Base-by-base conservation (phyloP, 768 basidiomycete genomes). In the Calocybe gangraenosa region DNA sequence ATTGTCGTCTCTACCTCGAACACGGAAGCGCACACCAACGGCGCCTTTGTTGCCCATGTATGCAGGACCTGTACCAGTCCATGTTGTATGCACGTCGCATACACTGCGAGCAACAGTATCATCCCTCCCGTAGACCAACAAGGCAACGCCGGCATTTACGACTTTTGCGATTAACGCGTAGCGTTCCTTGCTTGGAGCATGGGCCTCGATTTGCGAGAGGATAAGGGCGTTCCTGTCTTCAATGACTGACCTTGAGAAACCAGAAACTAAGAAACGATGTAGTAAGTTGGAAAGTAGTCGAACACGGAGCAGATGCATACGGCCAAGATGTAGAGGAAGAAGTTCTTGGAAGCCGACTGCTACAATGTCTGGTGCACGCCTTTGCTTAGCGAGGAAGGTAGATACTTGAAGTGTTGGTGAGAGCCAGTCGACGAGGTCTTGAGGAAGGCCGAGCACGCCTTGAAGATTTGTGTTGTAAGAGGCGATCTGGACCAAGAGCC, bases 1-100 rank as follows among this genome's bases (percentile, higher is more conserved):
- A 11, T 11, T 11, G 37, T 69, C 65, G 7, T 74, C 78, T 22
- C 67, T 62, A 7, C 68, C 71, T n/a, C 72, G 64, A 17, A 93
- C 72, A 39, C 85, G 79, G 63, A 98, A 84, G 32, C 94, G 76
- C 33, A 92, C 73, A 11, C 87, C 93, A 2, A 96, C 92, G 0
- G 91, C 94, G 20, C 92, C 92, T 65, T 98, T 98, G 68, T 99
- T 96, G 5, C 89, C 91, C 88, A 96, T 88, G 53, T 78, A 82
- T 13, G 62, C 75, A 25, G 79, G 82, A 4, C 84, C 85, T 48
- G 70, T 75, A 6, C 88, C 85, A 0, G 83, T 87, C 82, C 88
- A 85, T 45, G 78, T 69, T 37, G 86, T 84, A 56, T 90, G 73
- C 28, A 88, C 78, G 54, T 88, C 78, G 48, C 69, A 65, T 17